Evolutionary conservation across 2,329 filamentous ascomycete genomes (phyloP), one percentile per base, ranked within the genome.

Genomic region (Microcera coccophila): DNA sequence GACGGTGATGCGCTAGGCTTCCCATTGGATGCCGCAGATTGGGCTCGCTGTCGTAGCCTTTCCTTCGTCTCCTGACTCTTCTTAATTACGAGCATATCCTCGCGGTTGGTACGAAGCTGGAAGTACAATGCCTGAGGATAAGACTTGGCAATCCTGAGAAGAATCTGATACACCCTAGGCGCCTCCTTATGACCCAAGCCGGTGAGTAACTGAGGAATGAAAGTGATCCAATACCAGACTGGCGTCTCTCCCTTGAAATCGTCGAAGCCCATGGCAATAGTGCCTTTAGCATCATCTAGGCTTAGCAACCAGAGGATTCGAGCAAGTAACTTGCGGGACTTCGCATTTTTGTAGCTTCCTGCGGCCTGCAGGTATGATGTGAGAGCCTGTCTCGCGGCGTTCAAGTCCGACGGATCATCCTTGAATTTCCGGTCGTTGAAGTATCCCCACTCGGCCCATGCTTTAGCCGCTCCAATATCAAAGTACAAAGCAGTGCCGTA

Each of bases 201-300:
- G 33, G 89, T 91, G 22, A 99, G 79, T 32, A 99, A 77, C 66
- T 99, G 93, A 15, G 93, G 93, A 50, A 99, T 97, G 64, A 95
- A 98, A 0, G 91, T 97, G 55, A 97, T 96, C 93, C 93, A 99
- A 69, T 97, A 98, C 93, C 93, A 99, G 11, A 95, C 89, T 1
- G 90, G 90, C 2, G 90, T 95, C 56, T 98, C 94, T 39, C 93
- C 93, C 72, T 97, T 96, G 71, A 93, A 98, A 55, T 91, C 88
- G 52, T 95, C 89, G 54, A 96, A 98, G 11, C 91, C 89, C 55
- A 82, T 76, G 1, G 88, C 85, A 47, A 98, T 84, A 28, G 79
- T 84, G 11, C 88, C 88, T 61, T 89, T 88, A 0, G 87, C 76
- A 59, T 96, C 90, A 60, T 98, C 93, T 53, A 98, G 74, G 65